Evolutionary conservation across 345 rosid genomes (phyloP).

Genomic region (Odontarrhena argentea): DNA sequence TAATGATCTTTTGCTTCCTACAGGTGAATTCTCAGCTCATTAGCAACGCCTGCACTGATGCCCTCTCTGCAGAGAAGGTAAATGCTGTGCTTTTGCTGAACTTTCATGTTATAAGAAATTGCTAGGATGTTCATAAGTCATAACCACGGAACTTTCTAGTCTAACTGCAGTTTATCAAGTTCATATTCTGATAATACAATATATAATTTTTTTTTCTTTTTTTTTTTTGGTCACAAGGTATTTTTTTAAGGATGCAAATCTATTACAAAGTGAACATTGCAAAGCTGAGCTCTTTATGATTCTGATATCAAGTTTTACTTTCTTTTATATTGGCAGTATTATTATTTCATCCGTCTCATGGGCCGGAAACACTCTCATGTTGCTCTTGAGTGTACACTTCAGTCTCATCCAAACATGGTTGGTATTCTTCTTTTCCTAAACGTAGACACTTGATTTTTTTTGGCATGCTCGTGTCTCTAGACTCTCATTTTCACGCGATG

Average conservation of each 20-base stretch:
- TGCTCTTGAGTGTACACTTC: constrained; percentile 96
- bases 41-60: constrained; percentile 97
- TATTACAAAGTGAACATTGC: background rate
- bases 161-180: constrained; percentile 4
- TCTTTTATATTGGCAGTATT: constrained; percentile 60
- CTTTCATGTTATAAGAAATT: constrained; percentile 3
- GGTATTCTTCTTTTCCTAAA: constrained; percentile 32
- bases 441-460: constrained; percentile 4
- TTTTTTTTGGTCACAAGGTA: too few species aligned
- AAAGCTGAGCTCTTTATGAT: constrained; percentile 17
- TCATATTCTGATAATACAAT: constrained; percentile 18
- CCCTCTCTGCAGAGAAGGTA: constrained; percentile 99
- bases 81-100: constrained; percentile 2
- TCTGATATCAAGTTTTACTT: background rate
- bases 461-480: constrained; percentile 1
- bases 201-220: background rate
- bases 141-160: background rate
- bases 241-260: constrained; percentile 21
- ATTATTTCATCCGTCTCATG: constrained; percentile 97
- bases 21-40: constrained; percentile 99
- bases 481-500: constrained; percentile 22
- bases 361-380: constrained; percentile 97
- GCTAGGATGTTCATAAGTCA: background rate
- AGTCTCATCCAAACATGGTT: constrained; percentile 98
- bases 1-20: constrained; percentile 19